phyloP scores from a whole-genome alignment of 495 filamentous ascomycete species.

The Thozetella sp. region DNA sequence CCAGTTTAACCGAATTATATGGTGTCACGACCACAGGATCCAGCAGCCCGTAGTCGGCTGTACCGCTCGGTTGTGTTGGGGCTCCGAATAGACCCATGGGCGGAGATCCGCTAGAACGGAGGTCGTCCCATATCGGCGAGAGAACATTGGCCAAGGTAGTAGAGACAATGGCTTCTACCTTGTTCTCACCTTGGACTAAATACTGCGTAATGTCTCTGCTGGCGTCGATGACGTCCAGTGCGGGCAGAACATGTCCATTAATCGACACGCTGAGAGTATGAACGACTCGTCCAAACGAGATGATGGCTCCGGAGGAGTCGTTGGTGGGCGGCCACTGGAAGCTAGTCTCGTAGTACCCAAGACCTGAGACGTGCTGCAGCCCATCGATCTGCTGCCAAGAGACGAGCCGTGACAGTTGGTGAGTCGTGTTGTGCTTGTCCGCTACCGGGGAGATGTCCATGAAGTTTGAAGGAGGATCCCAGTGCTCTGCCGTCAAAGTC shows the following conservation, averaged over 20 bases:
- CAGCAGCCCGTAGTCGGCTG: conserved; percentile 1
- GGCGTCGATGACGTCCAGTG: conserved; percentile 4
- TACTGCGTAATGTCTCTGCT: conserved; percentile 7
- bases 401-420: not conserved
- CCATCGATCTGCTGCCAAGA: conserved; percentile 3
- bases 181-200: conserved; percentile 7
- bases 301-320: conserved; percentile 7
- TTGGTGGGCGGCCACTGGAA: not conserved
- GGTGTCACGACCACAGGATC: not conserved
- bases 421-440: conserved; percentile 3
- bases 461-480: conserved; percentile 4
- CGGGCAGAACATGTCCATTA: conserved; percentile 7
- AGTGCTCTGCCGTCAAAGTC: conserved; percentile 6
- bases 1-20: not conserved
- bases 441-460: not conserved
- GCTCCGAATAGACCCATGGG: not conserved
- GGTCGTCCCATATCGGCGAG: conserved; percentile 1
- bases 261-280: conserved; percentile 5
- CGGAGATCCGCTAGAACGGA: not conserved
- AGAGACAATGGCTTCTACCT: conserved; percentile 4
- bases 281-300: conserved; percentile 9
- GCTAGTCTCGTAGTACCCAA: not conserved
- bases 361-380: not conserved
- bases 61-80: not conserved
- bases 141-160: conserved; percentile 5